Conservation (phyloP, 768 basidiomycete species). For the Leccinum aurantiacum region DNA sequence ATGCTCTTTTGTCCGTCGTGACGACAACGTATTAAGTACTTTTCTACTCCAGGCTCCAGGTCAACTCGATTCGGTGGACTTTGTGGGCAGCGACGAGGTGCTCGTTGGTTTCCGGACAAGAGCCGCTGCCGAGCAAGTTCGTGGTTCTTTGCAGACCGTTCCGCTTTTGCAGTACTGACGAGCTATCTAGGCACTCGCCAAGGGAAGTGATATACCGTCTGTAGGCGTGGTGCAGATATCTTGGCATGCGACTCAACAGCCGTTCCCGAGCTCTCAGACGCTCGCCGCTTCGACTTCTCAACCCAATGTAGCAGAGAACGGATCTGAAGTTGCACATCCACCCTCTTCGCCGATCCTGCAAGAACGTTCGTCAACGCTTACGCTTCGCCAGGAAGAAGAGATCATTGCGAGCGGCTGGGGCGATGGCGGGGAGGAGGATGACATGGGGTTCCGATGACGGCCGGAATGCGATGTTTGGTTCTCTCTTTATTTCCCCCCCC, state of each 20-base stretch:
- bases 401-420: constrained; percentile 71
- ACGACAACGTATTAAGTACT: constrained; percentile 4
- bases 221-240: constrained; percentile 64
- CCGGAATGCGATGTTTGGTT: constrained; percentile 1
- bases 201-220: constrained; percentile 65
- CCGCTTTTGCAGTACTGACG: constrained; percentile 10
- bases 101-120: constrained; percentile 73
- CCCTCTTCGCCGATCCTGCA: constrained; percentile 15
- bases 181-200: constrained; percentile 60
- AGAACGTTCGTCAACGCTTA: constrained; percentile 32
- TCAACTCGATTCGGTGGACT: constrained; percentile 66
- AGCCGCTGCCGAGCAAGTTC: constrained; percentile 73
- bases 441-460: constrained; percentile 60
- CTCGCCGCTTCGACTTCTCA: constrained; percentile 23
- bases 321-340: constrained; percentile 28
- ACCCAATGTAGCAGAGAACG: constrained; percentile 20
- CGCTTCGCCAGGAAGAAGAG: constrained; percentile 56
- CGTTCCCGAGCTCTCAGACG: constrained; percentile 21
- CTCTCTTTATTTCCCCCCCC: constrained; percentile 2
- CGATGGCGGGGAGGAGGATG: constrained; percentile 61
- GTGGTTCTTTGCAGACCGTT: constrained; percentile 13
- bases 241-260: constrained; percentile 53
- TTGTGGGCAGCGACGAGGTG: constrained; percentile 53
- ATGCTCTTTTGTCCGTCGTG: background rate
- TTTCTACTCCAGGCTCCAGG: constrained; percentile 52